Conservation (phyloP, 768 basidiomycete species). For the Leccinum boreale region DNA sequence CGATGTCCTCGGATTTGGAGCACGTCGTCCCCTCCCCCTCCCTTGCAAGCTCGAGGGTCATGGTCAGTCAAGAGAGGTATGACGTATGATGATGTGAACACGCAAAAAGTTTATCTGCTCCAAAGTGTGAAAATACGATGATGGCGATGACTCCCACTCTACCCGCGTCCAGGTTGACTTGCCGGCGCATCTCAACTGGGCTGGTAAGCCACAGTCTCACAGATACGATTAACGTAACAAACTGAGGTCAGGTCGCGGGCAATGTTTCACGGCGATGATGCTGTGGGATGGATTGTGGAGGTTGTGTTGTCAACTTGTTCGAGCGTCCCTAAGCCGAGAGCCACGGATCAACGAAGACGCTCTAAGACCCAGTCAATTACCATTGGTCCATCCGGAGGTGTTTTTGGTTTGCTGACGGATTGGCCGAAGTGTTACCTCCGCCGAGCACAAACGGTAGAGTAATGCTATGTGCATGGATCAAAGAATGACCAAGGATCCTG, state of each 20-base stretch:
- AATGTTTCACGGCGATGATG: background rate
- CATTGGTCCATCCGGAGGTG: background rate
- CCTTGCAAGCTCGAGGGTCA: background rate
- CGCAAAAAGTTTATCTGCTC: slow-evolving; percentile 5
- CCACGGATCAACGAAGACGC: background rate
- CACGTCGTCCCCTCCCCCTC: background rate
- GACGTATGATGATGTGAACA: slow-evolving; percentile 5
- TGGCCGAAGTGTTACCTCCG: background rate
- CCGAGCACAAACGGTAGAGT: background rate
- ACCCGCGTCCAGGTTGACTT: slow-evolving; percentile 4
- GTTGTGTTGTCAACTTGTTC: background rate
- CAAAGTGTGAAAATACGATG: background rate
- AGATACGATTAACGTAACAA: slow-evolving; percentile 11
- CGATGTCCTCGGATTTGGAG: slow-evolving; percentile 1
- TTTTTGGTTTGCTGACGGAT: background rate
- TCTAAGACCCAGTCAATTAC: background rate
- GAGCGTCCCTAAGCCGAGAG: background rate
- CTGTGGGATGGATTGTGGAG: background rate
- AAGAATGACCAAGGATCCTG: background rate
- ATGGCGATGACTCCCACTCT: background rate
- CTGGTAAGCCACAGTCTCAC: background rate
- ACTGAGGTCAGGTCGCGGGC: background rate
- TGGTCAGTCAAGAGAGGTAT: background rate
- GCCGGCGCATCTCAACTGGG: slow-evolving; percentile 6
- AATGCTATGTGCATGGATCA: background rate